Evolutionary conservation across 371 early-diverging fungal genomes (phyloP).

Genomic region (Smittium culicis): DNA sequence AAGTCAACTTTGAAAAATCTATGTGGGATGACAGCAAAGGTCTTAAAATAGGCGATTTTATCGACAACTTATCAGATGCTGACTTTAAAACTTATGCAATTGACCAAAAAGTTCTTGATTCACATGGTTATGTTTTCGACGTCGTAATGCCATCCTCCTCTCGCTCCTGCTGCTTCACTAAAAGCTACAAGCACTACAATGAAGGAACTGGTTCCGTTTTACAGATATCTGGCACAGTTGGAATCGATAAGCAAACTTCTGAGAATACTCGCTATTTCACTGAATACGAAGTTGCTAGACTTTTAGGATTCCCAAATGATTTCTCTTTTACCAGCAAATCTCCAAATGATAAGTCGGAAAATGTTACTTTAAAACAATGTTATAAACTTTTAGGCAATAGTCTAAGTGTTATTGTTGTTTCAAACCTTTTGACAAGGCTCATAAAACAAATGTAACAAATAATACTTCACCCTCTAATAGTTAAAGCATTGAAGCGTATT

Average conservation of each 20-base stretch:
- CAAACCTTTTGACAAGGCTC: constrained; percentile 16
- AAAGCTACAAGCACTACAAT: constrained; percentile 62
- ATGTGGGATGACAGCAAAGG: constrained; percentile 26
- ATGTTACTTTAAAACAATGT: constrained; percentile 37
- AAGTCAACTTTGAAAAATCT: constrained; percentile 26
- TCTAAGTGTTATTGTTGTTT: constrained; percentile 52
- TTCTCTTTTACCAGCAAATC: constrained; percentile 20
- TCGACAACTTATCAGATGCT: constrained; percentile 25
- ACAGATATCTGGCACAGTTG: constrained; percentile 20
- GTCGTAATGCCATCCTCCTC: constrained; percentile 47
- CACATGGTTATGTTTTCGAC: constrained; percentile 31
- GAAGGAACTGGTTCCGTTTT: constrained; percentile 52
- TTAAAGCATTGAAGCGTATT: too few relatives aligned
- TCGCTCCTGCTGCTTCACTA: constrained; percentile 73
- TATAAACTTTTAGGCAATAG: constrained; percentile 61
- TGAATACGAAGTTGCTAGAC: constrained; percentile 53
- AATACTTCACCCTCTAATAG: constrained; percentile 3
- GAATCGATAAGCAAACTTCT: constrained; percentile 18
- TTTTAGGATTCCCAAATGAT: constrained; percentile 64
- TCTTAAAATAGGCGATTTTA: constrained; percentile 25
- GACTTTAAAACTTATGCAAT: constrained; percentile 14
- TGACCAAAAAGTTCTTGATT: constrained; percentile 29
- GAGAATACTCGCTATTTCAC: constrained; percentile 58
- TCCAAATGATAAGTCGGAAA: background rate
- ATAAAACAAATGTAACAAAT: background rate